Evolutionary conservation across 352 stramenopile genomes (phyloP).

Genomic region (Stramenopiles sp.): DNA sequence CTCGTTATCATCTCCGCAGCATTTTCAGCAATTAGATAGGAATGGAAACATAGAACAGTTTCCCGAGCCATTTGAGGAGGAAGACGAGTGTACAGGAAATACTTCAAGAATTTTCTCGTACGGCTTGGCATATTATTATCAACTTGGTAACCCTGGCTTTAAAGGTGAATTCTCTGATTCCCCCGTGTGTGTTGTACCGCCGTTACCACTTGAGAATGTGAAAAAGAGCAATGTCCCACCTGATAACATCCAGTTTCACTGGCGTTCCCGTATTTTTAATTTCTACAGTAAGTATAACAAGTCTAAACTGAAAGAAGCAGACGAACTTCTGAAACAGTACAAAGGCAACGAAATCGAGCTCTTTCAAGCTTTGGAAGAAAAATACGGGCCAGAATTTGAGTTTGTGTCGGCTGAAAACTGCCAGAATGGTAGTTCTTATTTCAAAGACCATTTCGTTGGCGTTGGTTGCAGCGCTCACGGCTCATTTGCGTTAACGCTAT

Average conservation of each 20-base stretch:
- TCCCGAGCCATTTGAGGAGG: too few relatives aligned
- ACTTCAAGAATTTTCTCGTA: not conserved
- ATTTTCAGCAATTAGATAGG: too few relatives aligned
- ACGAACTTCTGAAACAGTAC: not conserved
- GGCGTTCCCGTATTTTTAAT: not conserved
- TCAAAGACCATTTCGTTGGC: too few relatives aligned
- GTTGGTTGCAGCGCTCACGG: not conserved
- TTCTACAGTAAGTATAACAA: not conserved
- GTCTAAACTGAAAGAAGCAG: not conserved
- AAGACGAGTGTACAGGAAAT: too few relatives aligned
- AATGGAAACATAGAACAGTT: too few relatives aligned
- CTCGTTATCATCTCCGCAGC: too few relatives aligned
- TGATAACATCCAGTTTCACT: not conserved
- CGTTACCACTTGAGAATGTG: too few relatives aligned
- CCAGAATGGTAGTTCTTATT: not conserved
- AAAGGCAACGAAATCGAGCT: not conserved
- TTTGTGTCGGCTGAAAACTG: not conserved
- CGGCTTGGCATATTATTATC: conserved; percentile 1
- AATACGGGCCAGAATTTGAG: not conserved
- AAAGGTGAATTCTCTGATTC: not conserved
- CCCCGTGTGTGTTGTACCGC: not conserved
- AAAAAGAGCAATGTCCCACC: not conserved
- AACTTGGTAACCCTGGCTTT: not conserved
- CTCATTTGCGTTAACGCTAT: not conserved
- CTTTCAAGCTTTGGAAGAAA: not conserved